Evolutionary conservation across 768 basidiomycete genomes (phyloP).

Genomic region (Calocera cornea): DNA sequence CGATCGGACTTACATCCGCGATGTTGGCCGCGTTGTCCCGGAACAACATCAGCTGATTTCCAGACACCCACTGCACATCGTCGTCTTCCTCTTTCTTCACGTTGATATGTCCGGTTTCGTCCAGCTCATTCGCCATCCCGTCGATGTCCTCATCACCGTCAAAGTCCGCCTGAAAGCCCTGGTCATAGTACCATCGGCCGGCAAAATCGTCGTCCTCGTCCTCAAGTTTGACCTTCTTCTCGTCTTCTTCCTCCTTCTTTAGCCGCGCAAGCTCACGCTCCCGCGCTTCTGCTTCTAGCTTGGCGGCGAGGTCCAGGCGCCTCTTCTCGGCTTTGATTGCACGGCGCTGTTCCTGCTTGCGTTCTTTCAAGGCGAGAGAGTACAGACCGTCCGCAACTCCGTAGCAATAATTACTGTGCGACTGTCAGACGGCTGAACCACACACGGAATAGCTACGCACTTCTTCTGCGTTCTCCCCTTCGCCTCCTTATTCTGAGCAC

Average conservation of each 20-base stretch:
- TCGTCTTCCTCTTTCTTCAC: conserved; percentile 6
- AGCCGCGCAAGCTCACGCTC: conserved; percentile 15
- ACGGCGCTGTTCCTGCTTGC: conserved; percentile 14
- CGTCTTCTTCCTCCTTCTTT: background rate
- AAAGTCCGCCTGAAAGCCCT: conserved; percentile 9
- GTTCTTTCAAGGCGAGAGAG: conserved; percentile 17
- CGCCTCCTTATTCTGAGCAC: conserved; percentile 9
- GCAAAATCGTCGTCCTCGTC: conserved; percentile 12
- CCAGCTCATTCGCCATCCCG: conserved; percentile 9
- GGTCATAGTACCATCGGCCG: background rate
- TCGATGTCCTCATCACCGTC: conserved; percentile 16
- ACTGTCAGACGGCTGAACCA: background rate
- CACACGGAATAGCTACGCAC: conserved; percentile 9
- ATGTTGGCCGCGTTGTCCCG: conserved; percentile 18
- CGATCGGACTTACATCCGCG: conserved; percentile 10
- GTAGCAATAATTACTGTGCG: conserved; percentile 13
- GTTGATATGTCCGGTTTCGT: background rate
- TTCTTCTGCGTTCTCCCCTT: conserved; percentile 13
- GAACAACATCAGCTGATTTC: conserved; percentile 21
- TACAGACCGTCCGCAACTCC: conserved; percentile 17
- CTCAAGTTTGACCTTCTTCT: conserved; percentile 14
- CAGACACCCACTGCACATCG: conserved; percentile 15
- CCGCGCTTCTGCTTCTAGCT: conserved; percentile 18
- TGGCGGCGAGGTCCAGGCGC: conserved; percentile 14
- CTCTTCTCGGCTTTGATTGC: conserved; percentile 16